These are phyloP conservation scores for Termitomyces sp. DNA, from an alignment of 768 basidiomycete genomes.

Conservation along the genomic window DNA sequence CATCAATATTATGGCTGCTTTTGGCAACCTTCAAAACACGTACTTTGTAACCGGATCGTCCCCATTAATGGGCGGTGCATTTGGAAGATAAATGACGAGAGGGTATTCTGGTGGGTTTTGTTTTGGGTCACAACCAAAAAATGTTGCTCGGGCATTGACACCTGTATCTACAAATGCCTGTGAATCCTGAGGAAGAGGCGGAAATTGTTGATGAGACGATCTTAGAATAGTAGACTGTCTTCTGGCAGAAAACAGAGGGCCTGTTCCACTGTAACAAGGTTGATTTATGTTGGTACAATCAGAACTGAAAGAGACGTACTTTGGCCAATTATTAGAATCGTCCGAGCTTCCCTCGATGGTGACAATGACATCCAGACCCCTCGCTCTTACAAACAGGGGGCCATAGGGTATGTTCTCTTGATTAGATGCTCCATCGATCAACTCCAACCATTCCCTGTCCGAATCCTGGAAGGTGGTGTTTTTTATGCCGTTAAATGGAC, in stretches of 20 bases:
- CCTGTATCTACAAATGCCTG: constrained; percentile 55
- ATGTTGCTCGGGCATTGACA: constrained; percentile 65
- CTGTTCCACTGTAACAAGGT: constrained; percentile 42
- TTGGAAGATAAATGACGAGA: constrained; percentile 72
- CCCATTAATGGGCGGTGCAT: constrained; percentile 65
- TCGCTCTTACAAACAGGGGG: constrained; percentile 64
- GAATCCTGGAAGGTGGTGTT: constrained; percentile 50
- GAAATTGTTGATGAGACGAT: constrained; percentile 56
- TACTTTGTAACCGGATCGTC: constrained; percentile 65
- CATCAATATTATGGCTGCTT: constrained; percentile 1
- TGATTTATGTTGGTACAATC: neutral
- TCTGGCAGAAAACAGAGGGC: constrained; percentile 38
- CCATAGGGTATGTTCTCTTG: constrained; percentile 67
- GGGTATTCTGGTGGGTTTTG: constrained; percentile 54
- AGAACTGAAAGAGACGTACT: constrained; percentile 36
- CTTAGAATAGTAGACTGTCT: constrained; percentile 42
- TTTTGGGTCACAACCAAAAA: constrained; percentile 72
- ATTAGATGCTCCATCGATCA: constrained; percentile 73
- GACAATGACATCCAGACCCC: constrained; percentile 71
- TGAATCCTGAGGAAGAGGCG: constrained; percentile 52
- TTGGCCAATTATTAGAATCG: constrained; percentile 59
- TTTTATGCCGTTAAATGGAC: constrained; percentile 51
- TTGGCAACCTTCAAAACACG: constrained; percentile 3
- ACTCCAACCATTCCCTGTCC: constrained; percentile 46
- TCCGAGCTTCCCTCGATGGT: constrained; percentile 69